Conservation (phyloP, 106 monocot genomes). For the Agapanthus africanus region DNA sequence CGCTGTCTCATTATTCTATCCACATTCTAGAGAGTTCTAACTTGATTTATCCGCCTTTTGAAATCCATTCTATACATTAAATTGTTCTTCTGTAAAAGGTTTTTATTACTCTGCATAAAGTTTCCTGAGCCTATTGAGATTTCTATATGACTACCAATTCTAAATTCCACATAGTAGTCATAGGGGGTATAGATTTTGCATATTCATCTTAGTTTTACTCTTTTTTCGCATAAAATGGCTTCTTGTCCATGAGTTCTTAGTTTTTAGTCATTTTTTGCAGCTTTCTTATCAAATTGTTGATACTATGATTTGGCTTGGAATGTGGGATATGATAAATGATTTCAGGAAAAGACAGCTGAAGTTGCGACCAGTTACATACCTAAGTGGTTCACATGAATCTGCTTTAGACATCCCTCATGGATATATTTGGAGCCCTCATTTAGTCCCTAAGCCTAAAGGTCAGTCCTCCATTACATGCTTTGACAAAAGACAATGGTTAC, state of each 20-base stretch:
- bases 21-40: no score
- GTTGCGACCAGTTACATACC: conserved; percentile 63
- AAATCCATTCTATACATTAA: not conserved
- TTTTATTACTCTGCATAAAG: no score
- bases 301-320: conserved; percentile 81
- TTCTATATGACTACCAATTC: no score
- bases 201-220: not conserved
- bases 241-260: not conserved
- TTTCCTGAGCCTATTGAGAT: no score
- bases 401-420: conserved; percentile 53
- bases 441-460: conserved; percentile 80
- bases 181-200: not conserved
- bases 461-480: conserved; percentile 4
- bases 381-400: conserved; percentile 46
- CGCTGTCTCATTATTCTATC: no score
- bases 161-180: not conserved
- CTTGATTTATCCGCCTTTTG: no score
- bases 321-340: conserved; percentile 78
- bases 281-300: conserved; percentile 76
- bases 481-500: not conserved
- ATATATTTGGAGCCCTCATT: conserved; percentile 71
- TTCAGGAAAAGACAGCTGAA: conserved; percentile 74
- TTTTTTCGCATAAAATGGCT: not conserved
- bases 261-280: no score
- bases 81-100: not conserved